These are phyloP conservation scores for Cyberlindnera mycetangii DNA, from an alignment of 805 yeast species.

Conservation along the genomic window DNA sequence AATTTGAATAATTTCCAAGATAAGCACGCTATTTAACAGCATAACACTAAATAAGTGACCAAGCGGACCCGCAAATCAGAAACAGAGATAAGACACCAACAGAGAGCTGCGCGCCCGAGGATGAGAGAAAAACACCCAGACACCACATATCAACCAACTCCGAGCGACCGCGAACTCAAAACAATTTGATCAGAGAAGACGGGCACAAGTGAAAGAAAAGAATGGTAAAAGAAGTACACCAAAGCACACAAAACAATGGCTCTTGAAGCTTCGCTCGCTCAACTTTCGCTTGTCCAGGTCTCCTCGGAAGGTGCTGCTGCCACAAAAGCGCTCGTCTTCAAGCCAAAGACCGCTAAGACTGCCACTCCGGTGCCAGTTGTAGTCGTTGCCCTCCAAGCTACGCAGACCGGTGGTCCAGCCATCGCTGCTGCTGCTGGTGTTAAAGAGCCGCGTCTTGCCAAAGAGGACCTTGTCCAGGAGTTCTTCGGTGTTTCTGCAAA, in stretches of 20 bases:
- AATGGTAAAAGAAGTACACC: no score
- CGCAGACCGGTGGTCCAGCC: constrained; percentile 63
- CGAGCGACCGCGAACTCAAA: neutral
- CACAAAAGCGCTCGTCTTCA: constrained; percentile 79
- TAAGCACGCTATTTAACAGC: no score
- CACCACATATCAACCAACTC: constrained; percentile 4
- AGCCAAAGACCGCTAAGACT: constrained; percentile 86
- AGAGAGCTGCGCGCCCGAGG: neutral
- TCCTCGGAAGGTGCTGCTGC: constrained; percentile 48
- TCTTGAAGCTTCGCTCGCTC: constrained; percentile 63
- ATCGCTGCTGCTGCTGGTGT: constrained; percentile 66
- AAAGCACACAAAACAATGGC: constrained; percentile 44
- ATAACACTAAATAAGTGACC: no score
- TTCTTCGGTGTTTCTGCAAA: constrained; percentile 57
- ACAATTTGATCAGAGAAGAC: neutral
- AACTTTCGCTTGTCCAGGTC: constrained; percentile 58
- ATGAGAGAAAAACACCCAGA: constrained; percentile 1
- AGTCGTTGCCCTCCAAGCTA: constrained; percentile 69
- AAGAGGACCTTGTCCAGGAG: constrained; percentile 69
- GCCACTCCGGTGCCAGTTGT: constrained; percentile 77
- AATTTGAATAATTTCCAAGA: no score
- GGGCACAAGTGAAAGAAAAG: neutral
- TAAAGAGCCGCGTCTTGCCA: constrained; percentile 87
- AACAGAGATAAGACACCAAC: neutral
- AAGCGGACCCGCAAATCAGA: neutral